Evolutionary conservation across 768 basidiomycete species (phyloP), one percentile per base, ranked within the genome.

Genomic region (Termitomyces sp.): DNA sequence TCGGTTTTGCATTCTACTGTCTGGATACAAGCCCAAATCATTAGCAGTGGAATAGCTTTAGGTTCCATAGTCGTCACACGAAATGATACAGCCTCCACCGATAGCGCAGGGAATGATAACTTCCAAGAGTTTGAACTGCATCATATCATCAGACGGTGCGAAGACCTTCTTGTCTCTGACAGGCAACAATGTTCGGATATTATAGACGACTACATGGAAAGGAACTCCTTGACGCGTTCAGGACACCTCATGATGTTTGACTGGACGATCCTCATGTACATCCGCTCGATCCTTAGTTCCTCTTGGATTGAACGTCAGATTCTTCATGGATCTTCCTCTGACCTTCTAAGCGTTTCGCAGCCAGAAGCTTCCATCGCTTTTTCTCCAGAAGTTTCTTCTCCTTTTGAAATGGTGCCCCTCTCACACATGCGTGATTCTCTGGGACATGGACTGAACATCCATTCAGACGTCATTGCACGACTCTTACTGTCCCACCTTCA

Each of bases 21-120:
- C 6, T 86, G 83, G 78, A 80, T 74, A 1, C 89, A 93, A 63
- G 66, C 84, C 21, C 83, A 88, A 56, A 76, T 91, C 21, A 68
- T 91, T 40, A 75, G 75, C 39, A 85, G 83, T 61, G 91, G 91
- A 1, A 62, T 91, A 14, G 78, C 80, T 0, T 69, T 84, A 34
- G 85, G 88, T 12, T 83, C 89, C 3, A 71, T 92, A 51, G 74
- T 83, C n/a, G 67, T 90, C 32, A 65, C 72, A 4, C 71, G 76
- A 32, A 59, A 69, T 30, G 71, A 69, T 8, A 66, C 59, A 58
- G 66, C 63, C 27, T 63, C 67, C 23, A 59, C 35, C 5, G 34
- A 65, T 14, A 60, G 67, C 39, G 56, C 63, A 39, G 69, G 68
- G 54, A 73, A 70, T 37, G 60, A 68, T 44, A 61, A 69, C 27